Conservation (phyloP, 202 grass and related monocot genomes). For the Elaeis oleifera region DNA sequence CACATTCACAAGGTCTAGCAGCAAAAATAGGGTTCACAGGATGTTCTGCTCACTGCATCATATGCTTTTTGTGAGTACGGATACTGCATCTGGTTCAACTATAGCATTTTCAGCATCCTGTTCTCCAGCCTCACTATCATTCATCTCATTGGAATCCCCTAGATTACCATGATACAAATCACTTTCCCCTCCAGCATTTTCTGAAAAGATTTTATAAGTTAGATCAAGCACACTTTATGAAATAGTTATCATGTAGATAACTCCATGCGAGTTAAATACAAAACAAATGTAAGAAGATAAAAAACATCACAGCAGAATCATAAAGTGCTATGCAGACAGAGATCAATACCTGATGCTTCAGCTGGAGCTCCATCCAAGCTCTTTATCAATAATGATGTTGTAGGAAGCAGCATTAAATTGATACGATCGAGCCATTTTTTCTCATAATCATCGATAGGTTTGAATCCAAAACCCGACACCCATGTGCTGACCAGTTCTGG, state of each 20-base stretch:
- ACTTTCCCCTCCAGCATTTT: conserved; percentile 10
- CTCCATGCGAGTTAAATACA: too few relatives aligned
- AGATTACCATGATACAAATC: conserved; percentile 13
- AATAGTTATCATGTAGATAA: too few relatives aligned
- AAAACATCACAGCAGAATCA: conserved; percentile 3
- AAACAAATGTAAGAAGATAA: neutral
- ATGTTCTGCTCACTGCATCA: neutral
- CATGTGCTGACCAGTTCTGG: conserved; percentile 87
- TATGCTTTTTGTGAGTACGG: neutral
- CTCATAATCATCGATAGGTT: conserved; percentile 66
- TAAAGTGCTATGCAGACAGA: neutral
- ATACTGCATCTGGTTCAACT: conserved; percentile 6
- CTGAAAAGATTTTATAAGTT: too few relatives aligned
- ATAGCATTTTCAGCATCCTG: neutral
- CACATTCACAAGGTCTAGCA: too few relatives aligned
- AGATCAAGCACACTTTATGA: too few relatives aligned
- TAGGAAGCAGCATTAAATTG: conserved; percentile 94
- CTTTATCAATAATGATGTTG: conserved; percentile 69
- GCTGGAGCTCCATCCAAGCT: conserved; percentile 41
- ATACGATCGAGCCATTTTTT: conserved; percentile 55
- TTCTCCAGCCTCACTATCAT: too few relatives aligned
- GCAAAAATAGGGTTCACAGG: too few relatives aligned
- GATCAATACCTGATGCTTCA: conserved; percentile 55
- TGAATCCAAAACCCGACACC: conserved; percentile 89
- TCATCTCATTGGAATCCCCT: neutral